These are phyloP conservation scores for Aspergillus sparsus DNA, from an alignment of 495 filamentous ascomycete genomes.

Conservation along the genomic window DNA sequence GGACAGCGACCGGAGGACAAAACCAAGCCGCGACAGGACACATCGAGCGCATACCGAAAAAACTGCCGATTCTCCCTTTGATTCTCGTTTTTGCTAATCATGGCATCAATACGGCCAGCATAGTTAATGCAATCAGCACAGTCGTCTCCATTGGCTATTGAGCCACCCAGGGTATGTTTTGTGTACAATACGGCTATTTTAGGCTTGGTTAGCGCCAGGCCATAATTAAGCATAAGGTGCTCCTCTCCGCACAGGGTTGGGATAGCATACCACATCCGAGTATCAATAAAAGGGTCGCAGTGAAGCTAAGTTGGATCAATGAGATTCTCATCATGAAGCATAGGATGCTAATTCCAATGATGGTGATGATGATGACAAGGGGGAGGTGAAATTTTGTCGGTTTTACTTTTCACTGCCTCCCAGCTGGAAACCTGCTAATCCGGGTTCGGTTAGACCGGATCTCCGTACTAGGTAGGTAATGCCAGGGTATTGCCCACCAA, in stretches of 20 bases:
- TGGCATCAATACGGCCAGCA: conserved; percentile 11
- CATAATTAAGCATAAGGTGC: neutral
- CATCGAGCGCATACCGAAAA: conserved; percentile 19
- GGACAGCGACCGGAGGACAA: conserved; percentile 13
- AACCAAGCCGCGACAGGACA: conserved; percentile 15
- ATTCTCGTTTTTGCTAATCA: neutral
- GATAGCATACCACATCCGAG: neutral
- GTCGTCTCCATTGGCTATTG: neutral
- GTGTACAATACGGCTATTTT: neutral
- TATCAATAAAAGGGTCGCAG: neutral
- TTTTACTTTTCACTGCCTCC: too few relatives aligned
- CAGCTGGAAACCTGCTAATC: too few relatives aligned
- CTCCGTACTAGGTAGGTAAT: too few relatives aligned
- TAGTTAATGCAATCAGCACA: conserved; percentile 23
- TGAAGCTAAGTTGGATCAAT: neutral
- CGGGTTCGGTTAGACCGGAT: too few relatives aligned
- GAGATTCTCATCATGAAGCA: neutral
- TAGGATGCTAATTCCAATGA: too few relatives aligned
- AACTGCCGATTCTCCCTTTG: conserved; percentile 16
- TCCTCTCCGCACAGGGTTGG: neutral
- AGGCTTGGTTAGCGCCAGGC: neutral
- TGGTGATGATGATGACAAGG: too few relatives aligned
- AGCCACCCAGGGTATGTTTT: neutral
- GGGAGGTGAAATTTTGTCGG: too few relatives aligned
- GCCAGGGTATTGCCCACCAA: too few relatives aligned